Percentiles rank a stretch among this genome's conserved stretches.
These are phyloP conservation scores for Apiospora marii DNA, from an alignment of 2,329 filamentous ascomycete species.

Conservation along the genomic window DNA sequence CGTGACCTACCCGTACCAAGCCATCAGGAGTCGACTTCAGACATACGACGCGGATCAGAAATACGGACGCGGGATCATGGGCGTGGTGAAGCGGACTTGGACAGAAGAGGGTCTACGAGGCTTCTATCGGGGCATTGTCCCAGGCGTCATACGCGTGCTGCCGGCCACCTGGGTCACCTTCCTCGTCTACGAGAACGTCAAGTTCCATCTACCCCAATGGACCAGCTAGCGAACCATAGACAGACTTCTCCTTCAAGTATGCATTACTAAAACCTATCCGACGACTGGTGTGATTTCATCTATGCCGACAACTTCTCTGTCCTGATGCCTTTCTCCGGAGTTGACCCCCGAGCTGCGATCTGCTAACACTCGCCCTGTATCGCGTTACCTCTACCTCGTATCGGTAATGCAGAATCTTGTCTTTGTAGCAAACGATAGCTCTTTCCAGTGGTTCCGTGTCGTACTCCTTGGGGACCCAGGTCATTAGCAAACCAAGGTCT, in stretches of 20 bases:
- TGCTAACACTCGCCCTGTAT: not conserved
- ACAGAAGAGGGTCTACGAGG: conserved; percentile 78
- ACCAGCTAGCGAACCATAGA: conserved; percentile 2
- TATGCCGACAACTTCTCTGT: not conserved
- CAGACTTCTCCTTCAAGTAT: not conserved
- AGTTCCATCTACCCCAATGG: conserved; percentile 67
- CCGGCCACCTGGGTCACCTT: conserved; percentile 97
- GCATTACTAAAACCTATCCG: not conserved
- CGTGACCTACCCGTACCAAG: conserved; percentile 93
- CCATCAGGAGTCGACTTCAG: conserved; percentile 87
- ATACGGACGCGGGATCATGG: conserved; percentile 75
- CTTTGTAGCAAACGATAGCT: not conserved
- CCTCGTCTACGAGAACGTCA: conserved; percentile 94
- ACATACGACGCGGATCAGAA: conserved; percentile 81
- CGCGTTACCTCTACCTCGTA: no score
- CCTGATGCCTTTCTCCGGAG: not conserved
- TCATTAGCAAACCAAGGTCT: not conserved
- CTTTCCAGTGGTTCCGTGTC: not conserved
- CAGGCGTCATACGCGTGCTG: conserved; percentile 88
- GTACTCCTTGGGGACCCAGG: not conserved
- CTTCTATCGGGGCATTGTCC: conserved; percentile 91
- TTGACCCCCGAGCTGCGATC: not conserved
- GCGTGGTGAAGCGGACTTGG: conserved; percentile 79
- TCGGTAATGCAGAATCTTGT: not conserved
- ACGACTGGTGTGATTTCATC: not conserved